A percentile compares a stretch with the other conserved stretches of the same genome.
These are phyloP conservation scores for Coprinopsis sp. DNA, from an alignment of 768 basidiomycete species.

Conservation along the genomic window DNA sequence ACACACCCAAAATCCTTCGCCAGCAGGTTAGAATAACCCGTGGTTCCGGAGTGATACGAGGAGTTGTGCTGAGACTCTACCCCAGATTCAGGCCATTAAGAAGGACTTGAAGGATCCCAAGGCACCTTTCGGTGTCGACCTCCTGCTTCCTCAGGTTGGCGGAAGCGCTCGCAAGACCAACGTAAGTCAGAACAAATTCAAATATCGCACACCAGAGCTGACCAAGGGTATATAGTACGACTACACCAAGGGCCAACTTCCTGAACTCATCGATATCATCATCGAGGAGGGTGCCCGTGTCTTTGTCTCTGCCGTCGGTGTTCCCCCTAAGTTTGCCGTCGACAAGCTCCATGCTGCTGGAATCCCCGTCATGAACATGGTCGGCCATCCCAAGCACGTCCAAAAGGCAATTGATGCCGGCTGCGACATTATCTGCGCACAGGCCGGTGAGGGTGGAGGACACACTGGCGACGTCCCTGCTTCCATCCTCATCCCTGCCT, in stretches of 20 bases:
- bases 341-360: conserved; percentile 80
- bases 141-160: conserved; percentile 84
- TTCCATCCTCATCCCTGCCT: conserved; percentile 85
- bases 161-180: conserved; percentile 89
- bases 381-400: conserved; percentile 92
- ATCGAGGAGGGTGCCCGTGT: conserved; percentile 85
- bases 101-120: conserved; percentile 66
- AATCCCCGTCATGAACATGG: conserved; percentile 92
- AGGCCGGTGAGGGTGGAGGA: conserved; percentile 89
- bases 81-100: conserved; percentile 70
- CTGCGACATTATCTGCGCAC: conserved; percentile 91
- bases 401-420: conserved; percentile 76
- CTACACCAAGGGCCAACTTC: conserved; percentile 84
- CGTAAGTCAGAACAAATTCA: conserved; percentile 82
- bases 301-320: conserved; percentile 89
- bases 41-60: not conserved
- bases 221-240: conserved; percentile 64
- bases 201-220: too few species aligned
- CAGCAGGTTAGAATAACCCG: conserved; percentile 52
- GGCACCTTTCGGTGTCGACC: conserved; percentile 86
- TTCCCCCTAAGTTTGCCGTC: conserved; percentile 77
- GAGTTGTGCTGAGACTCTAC: conserved; percentile 12
- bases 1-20: conserved; percentile 76
- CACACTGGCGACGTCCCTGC: conserved; percentile 84
- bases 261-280: conserved; percentile 83